These are phyloP conservation scores for Alisma plantagoaquatica DNA, from an alignment of 106 monocot genomes.

Conservation along the genomic window DNA sequence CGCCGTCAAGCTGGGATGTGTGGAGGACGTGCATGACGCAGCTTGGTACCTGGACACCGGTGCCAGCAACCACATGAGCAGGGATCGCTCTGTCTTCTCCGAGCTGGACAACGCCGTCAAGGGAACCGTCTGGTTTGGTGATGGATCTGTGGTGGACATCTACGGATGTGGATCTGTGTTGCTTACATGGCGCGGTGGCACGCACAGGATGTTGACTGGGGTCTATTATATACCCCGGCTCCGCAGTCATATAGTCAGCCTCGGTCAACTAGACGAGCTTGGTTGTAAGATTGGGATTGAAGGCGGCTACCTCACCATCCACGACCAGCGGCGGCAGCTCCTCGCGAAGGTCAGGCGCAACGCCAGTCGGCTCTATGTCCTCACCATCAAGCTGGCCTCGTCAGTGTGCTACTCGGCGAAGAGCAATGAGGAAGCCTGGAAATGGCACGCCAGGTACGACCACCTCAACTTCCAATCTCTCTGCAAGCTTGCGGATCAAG, in stretches of 20 bases:
- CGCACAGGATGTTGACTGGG: not conserved
- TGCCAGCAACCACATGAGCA: not conserved
- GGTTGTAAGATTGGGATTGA: no score
- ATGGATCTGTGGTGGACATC: not conserved
- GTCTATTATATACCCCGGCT: not conserved
- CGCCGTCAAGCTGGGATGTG: not conserved
- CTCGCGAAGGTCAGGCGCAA: not conserved
- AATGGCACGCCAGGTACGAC: not conserved
- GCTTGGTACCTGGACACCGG: not conserved
- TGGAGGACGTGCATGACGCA: no score
- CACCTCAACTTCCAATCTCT: conserved; percentile 3
- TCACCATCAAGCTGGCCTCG: not conserved
- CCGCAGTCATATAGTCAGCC: not conserved
- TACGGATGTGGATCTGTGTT: not conserved
- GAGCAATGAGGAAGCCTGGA: not conserved
- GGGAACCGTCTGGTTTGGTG: not conserved
- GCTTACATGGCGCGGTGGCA: no score
- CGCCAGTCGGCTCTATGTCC: not conserved
- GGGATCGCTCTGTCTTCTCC: not conserved
- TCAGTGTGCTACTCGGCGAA: not conserved
- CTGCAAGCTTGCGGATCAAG: not conserved
- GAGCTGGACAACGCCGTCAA: not conserved
- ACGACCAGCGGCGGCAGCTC: not conserved
- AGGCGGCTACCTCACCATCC: no score
- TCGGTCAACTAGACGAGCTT: not conserved